Percentiles rank a stretch among this genome's conserved stretches.
phyloP scores from a whole-genome alignment of 306 rosid genomes.

The Pachyrhizus erosus region DNA sequence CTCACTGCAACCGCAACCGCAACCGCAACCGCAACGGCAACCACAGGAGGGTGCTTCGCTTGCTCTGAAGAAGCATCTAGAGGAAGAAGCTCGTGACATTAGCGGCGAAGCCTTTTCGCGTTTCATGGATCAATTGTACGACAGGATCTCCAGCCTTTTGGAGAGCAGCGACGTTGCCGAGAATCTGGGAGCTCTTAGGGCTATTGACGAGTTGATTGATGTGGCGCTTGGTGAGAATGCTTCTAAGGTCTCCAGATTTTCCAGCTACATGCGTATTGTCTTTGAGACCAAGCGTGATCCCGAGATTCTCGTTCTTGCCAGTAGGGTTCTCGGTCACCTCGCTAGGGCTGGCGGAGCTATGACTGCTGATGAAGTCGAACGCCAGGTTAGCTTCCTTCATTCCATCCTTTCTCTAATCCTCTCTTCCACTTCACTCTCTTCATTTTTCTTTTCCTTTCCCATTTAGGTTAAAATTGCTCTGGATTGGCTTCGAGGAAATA shows the following conservation, averaged over 20 bases:
- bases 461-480: slow-evolving; percentile 84
- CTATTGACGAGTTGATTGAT: slow-evolving; percentile 93
- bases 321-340: slow-evolving; percentile 94
- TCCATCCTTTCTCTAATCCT: not conserved
- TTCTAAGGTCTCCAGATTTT: slow-evolving; percentile 87
- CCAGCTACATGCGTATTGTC: slow-evolving; percentile 81
- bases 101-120: slow-evolving; percentile 92
- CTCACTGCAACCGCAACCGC: too few relatives aligned
- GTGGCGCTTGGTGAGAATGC: slow-evolving; percentile 96
- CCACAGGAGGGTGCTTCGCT: slow-evolving; percentile 82
- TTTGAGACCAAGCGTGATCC: slow-evolving; percentile 92
- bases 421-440: slow-evolving; percentile 26
- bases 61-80: slow-evolving; percentile 83
- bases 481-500: slow-evolving; percentile 86
- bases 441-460: slow-evolving; percentile 3
- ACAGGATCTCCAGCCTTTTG: slow-evolving; percentile 74
- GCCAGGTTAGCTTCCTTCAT: slow-evolving; percentile 62
- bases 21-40: too few relatives aligned
- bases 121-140: slow-evolving; percentile 95
- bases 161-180: slow-evolving; percentile 86
- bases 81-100: slow-evolving; percentile 96
- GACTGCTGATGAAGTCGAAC: slow-evolving; percentile 98
- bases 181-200: slow-evolving; percentile 92
- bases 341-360: slow-evolving; percentile 98
- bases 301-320: slow-evolving; percentile 86